A percentile compares a stretch with the other conserved stretches of the same genome.
phyloP scores from a whole-genome alignment of 2,329 filamentous ascomycete species.

The Fonsecaea nubica region DNA sequence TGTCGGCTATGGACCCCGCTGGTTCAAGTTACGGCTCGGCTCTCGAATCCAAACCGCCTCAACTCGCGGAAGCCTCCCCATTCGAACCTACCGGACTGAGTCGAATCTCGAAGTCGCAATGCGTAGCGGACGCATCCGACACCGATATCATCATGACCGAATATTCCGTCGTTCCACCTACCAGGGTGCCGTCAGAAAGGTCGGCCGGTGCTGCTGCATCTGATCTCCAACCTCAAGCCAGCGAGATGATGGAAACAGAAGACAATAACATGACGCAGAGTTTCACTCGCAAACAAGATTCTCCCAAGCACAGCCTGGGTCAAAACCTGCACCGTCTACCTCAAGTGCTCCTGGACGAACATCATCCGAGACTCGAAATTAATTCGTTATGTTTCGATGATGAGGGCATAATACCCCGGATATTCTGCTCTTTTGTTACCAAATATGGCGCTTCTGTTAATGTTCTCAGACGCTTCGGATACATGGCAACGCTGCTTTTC shows the following conservation, averaged over 20 bases:
- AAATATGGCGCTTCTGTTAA: neutral
- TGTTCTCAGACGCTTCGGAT: neutral
- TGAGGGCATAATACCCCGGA: neutral
- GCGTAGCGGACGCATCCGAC: no score
- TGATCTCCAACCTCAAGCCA: no score
- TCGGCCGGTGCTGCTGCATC: no score
- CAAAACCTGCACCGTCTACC: neutral
- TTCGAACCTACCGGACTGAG: neutral
- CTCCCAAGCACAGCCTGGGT: neutral
- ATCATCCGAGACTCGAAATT: neutral
- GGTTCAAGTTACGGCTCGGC: neutral
- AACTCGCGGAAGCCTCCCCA: neutral
- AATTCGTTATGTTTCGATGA: neutral
- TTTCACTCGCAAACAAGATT: neutral
- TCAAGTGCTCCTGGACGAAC: neutral
- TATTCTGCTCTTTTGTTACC: neutral
- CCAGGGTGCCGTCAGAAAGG: no score
- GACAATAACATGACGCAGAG: no score
- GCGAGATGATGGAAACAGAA: no score
- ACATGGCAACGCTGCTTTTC: conserved; percentile 7
- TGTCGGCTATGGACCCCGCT: neutral
- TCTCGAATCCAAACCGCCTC: neutral
- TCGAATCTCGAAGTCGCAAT: no score
- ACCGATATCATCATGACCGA: no score
- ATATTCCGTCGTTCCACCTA: no score